Conservation (phyloP, 768 basidiomycete genomes). For the Ramaria sp. region DNA sequence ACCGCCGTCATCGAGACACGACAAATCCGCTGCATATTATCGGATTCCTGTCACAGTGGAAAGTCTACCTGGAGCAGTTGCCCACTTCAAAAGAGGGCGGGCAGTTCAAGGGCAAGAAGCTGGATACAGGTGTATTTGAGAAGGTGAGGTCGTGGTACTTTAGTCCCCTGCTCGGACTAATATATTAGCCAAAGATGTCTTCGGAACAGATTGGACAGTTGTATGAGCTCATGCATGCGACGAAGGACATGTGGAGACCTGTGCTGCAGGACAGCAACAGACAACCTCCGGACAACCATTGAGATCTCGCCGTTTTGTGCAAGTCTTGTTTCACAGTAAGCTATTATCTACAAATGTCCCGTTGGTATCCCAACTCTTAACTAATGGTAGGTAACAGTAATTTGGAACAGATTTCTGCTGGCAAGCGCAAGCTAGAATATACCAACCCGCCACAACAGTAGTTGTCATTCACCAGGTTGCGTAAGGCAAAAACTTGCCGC, state of each 20-base stretch:
- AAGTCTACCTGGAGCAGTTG: slow-evolving; percentile 73
- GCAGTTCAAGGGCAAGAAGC: slow-evolving; percentile 49
- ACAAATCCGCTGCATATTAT: slow-evolving; percentile 88
- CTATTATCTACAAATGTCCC: no score
- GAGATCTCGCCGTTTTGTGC: background rate
- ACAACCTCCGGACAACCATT: background rate
- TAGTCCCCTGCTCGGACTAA: background rate
- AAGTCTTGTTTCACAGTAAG: no score
- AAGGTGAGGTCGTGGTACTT: slow-evolving; percentile 39
- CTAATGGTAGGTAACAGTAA: no score
- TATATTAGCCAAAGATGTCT: slow-evolving; percentile 51
- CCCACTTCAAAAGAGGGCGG: slow-evolving; percentile 33
- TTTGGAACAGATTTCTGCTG: no score
- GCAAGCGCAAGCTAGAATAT: background rate
- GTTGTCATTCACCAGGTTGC: slow-evolving; percentile 42
- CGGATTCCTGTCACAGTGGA: slow-evolving; percentile 95
- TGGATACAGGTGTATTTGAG: slow-evolving; percentile 65
- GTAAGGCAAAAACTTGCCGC: slow-evolving; percentile 73
- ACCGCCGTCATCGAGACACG: slow-evolving; percentile 66
- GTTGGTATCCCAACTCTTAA: no score
- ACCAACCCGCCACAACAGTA: background rate
- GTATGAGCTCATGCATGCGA: slow-evolving; percentile 89
- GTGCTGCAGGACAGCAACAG: background rate
- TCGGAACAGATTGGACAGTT: slow-evolving; percentile 85
- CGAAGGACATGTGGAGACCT: slow-evolving; percentile 77